These are phyloP conservation scores for Sinapis alba DNA, from an alignment of 441 rosid genomes.

Conservation along the genomic window DNA sequence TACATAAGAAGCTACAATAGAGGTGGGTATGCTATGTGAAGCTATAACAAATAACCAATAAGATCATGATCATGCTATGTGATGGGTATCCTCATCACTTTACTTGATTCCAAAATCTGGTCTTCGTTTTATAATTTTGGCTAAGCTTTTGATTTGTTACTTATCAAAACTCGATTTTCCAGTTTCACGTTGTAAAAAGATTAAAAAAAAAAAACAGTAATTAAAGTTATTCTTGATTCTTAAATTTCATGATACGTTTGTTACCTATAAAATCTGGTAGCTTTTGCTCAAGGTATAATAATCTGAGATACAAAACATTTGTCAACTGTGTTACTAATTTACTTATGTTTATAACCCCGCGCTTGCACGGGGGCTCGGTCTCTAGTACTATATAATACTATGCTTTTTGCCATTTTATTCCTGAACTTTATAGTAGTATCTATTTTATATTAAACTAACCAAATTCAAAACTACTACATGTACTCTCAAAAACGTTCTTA, in stretches of 20 bases:
- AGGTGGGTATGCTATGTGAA: slow-evolving; percentile 62
- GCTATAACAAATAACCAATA: slow-evolving; percentile 59
- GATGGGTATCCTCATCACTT: slow-evolving; percentile 69
- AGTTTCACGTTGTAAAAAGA: neutral
- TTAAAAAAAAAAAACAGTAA: neutral
- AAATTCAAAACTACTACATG: no score
- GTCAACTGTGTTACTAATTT: no score
- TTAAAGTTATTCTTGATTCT: neutral
- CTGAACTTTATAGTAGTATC: no score
- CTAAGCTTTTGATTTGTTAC: neutral
- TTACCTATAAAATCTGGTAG: neutral
- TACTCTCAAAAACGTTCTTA: no score
- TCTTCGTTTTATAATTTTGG: neutral
- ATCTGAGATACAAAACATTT: no score
- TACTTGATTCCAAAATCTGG: slow-evolving; percentile 64
- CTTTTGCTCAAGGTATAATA: no score
- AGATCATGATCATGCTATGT: slow-evolving; percentile 66
- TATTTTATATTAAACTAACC: no score
- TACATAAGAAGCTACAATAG: slow-evolving; percentile 52
- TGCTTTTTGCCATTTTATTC: no score
- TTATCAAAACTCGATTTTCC: neutral
- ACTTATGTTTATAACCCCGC: no score
- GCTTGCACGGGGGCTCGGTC: no score
- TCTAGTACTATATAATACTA: no score
- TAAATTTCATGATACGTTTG: neutral